Conservation (phyloP, 257 asterid species). For the Solanum paucissectum region DNA sequence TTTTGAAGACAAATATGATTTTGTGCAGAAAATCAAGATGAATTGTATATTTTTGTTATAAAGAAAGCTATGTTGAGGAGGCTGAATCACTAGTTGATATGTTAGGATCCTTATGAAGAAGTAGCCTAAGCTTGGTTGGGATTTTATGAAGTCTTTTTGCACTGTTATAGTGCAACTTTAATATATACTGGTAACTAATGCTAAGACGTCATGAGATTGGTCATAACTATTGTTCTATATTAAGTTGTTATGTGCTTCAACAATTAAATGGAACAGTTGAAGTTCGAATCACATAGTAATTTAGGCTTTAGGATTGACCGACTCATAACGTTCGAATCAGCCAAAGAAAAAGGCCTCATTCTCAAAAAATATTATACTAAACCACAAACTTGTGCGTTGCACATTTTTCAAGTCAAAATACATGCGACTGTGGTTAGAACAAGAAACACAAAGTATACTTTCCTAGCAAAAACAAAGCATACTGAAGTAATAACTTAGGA, state of each 20-base stretch:
- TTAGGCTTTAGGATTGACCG: background rate
- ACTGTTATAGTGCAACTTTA: background rate
- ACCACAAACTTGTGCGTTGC: background rate
- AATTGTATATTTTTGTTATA: background rate
- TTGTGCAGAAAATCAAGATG: background rate
- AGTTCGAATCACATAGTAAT: background rate
- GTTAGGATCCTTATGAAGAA: background rate
- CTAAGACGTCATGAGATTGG: background rate
- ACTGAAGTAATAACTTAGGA: background rate
- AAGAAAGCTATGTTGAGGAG: background rate
- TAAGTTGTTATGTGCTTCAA: background rate
- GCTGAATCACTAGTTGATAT: background rate
- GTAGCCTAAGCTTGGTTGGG: background rate
- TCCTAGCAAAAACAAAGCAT: background rate
- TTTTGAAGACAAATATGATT: background rate
- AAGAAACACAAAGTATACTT: background rate
- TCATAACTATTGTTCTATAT: background rate
- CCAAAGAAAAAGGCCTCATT: background rate
- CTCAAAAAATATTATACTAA: background rate
- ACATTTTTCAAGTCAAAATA: background rate
- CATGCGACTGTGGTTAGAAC: background rate
- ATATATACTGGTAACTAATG: background rate
- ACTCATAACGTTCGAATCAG: background rate
- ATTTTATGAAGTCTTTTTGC: background rate
- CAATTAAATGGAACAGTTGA: background rate